These are phyloP conservation scores for Didymella exigua DNA, from an alignment of 2,329 filamentous ascomycete species.

Conservation along the genomic window DNA sequence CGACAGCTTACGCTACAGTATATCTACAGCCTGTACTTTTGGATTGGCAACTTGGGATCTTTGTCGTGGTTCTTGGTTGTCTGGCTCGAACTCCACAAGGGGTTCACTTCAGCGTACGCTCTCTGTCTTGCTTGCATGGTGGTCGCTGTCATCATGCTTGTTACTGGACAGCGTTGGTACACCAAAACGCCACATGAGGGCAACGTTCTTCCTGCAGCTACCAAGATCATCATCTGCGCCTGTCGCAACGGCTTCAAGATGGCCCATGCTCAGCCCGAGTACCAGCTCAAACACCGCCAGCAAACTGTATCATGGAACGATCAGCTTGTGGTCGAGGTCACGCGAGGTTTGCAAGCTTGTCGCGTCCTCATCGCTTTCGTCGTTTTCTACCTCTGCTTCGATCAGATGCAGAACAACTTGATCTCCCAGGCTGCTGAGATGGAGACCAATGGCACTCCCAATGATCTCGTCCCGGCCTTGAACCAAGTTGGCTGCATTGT, in stretches of 20 bases:
- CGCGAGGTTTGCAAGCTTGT: slow-evolving; percentile 39
- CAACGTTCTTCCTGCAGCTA: slow-evolving; percentile 34
- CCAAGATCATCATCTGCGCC: slow-evolving; percentile 35
- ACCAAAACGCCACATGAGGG: slow-evolving; percentile 28
- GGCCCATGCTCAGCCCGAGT: slow-evolving; percentile 29
- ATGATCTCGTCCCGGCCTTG: slow-evolving; percentile 44
- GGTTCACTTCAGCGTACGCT: slow-evolving; percentile 70
- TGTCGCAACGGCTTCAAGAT: slow-evolving; percentile 36
- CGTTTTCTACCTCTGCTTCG: slow-evolving; percentile 46
- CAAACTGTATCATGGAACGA: slow-evolving; percentile 36
- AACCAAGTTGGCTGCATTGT: slow-evolving; percentile 44
- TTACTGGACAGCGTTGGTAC: slow-evolving; percentile 40
- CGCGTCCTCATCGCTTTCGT: slow-evolving; percentile 43
- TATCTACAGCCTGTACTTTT: slow-evolving; percentile 50
- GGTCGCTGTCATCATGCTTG: slow-evolving; percentile 62
- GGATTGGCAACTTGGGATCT: slow-evolving; percentile 67
- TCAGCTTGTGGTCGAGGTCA: slow-evolving; percentile 36
- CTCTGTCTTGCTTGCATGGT: slow-evolving; percentile 68
- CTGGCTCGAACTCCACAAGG: slow-evolving; percentile 69
- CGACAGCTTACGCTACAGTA: slow-evolving; percentile 45
- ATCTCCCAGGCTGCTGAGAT: slow-evolving; percentile 47
- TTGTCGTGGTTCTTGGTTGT: slow-evolving; percentile 67
- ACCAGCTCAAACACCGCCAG: slow-evolving; percentile 29
- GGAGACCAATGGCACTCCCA: slow-evolving; percentile 40
- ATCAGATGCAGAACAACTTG: slow-evolving; percentile 49